These are phyloP conservation scores for Nicotiana benthamiana DNA, from an alignment of 257 asterid species.

Conservation along the genomic window DNA sequence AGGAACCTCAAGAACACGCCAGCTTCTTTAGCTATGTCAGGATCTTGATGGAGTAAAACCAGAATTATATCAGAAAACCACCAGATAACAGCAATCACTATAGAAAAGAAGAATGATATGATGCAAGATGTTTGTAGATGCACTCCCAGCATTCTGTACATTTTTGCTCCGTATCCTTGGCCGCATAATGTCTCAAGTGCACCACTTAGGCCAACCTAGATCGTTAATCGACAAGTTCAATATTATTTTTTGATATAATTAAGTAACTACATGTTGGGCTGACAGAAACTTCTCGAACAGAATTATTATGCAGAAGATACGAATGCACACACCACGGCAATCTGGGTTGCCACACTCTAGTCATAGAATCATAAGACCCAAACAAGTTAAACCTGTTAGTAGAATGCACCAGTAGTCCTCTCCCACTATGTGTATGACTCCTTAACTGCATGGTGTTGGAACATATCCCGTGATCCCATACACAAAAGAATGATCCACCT, in stretches of 20 bases:
- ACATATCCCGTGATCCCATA: too few relatives aligned
- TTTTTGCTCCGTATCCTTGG: conserved; percentile 68
- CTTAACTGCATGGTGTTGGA: too few relatives aligned
- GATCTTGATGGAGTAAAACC: conserved; percentile 46
- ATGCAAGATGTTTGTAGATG: conserved; percentile 75
- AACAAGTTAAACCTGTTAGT: too few relatives aligned
- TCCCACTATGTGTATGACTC: too few relatives aligned
- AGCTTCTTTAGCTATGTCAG: conserved; percentile 37
- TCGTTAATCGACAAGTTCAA: not conserved
- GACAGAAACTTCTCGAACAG: not conserved
- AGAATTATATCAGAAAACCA: conserved; percentile 45
- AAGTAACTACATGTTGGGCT: not conserved
- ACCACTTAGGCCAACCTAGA: conserved; percentile 71
- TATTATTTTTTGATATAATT: too few relatives aligned
- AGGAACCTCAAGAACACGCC: conserved; percentile 50
- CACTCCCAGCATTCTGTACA: conserved; percentile 47
- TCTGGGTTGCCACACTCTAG: too few relatives aligned
- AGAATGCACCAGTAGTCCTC: too few relatives aligned
- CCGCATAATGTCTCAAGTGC: conserved; percentile 89
- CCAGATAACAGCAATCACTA: conserved; percentile 43
- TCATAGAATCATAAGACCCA: too few relatives aligned
- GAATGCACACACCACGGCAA: too few relatives aligned
- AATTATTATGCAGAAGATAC: too few relatives aligned
- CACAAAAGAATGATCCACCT: too few relatives aligned
- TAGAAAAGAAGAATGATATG: conserved; percentile 29